phyloP scores from a whole-genome alignment of 306 rosid species.

The Phaseolus lunatus region DNA sequence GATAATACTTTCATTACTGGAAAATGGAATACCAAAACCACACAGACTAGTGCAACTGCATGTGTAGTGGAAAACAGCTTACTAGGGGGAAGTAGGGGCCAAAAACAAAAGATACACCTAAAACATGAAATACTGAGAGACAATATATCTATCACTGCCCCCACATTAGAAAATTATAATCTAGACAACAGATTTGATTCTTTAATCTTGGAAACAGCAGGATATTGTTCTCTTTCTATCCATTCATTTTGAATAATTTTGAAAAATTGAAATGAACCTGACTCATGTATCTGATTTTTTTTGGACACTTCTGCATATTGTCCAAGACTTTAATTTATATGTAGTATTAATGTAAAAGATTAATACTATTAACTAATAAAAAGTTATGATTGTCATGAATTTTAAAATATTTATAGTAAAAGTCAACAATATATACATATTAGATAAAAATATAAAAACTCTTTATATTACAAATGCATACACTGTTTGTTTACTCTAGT shows the following conservation, averaged over 20 bases:
- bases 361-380: neutral
- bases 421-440: neutral
- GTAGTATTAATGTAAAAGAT: neutral
- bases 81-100: slow-evolving; percentile 46
- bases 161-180: slow-evolving; percentile 57
- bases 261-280: slow-evolving; percentile 26
- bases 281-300: slow-evolving; percentile 1
- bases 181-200: slow-evolving; percentile 54
- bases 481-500: neutral
- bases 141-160: slow-evolving; percentile 51
- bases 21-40: slow-evolving; percentile 30
- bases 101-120: slow-evolving; percentile 43
- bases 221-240: slow-evolving; percentile 31
- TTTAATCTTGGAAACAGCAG: slow-evolving; percentile 49
- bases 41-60: slow-evolving; percentile 39
- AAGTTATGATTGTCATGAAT: neutral
- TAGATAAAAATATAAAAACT: neutral
- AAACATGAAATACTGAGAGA: slow-evolving; percentile 55
- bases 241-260: slow-evolving; percentile 25
- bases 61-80: slow-evolving; percentile 48
- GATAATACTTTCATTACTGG: slow-evolving; percentile 36
- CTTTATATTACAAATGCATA: neutral
- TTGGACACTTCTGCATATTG: slow-evolving; percentile 21
- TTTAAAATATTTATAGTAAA: neutral
- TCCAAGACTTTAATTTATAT: neutral